phyloP scores from a whole-genome alignment of 2,329 filamentous ascomycete species.

The Paramyrothecium sp. region DNA sequence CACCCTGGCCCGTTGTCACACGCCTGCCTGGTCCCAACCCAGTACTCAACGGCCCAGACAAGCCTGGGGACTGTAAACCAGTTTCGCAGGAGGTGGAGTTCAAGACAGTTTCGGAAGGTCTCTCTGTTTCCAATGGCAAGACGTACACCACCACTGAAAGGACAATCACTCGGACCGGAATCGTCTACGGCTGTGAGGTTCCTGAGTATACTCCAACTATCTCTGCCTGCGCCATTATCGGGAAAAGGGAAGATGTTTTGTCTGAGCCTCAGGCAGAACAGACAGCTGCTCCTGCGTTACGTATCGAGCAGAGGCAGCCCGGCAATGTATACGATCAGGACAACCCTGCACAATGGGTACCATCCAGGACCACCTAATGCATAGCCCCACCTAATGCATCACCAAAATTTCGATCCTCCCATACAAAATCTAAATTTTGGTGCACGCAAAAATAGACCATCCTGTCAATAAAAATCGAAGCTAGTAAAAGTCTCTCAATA shows the following conservation, averaged over 20 bases:
- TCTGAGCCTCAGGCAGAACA: background rate
- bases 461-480: too few species aligned
- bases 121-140: background rate
- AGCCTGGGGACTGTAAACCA: background rate
- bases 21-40: background rate
- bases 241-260: background rate
- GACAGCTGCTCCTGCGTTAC: background rate
- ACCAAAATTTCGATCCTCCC: too few species aligned
- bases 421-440: too few species aligned
- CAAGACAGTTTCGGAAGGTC: background rate
- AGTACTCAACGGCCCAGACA: background rate
- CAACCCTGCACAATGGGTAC: background rate
- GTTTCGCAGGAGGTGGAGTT: background rate
- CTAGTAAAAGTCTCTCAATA: too few species aligned
- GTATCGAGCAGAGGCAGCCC: background rate
- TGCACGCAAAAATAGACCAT: too few species aligned
- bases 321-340: background rate
- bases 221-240: background rate
- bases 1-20: background rate
- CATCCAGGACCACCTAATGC: too few species aligned
- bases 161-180: background rate
- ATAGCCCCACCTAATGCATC: too few species aligned
- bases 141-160: background rate
- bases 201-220: background rate
- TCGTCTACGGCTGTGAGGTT: background rate